Base-by-base conservation (phyloP, 805 yeast genomes). In the Yamadazyma philogaea region DNA sequence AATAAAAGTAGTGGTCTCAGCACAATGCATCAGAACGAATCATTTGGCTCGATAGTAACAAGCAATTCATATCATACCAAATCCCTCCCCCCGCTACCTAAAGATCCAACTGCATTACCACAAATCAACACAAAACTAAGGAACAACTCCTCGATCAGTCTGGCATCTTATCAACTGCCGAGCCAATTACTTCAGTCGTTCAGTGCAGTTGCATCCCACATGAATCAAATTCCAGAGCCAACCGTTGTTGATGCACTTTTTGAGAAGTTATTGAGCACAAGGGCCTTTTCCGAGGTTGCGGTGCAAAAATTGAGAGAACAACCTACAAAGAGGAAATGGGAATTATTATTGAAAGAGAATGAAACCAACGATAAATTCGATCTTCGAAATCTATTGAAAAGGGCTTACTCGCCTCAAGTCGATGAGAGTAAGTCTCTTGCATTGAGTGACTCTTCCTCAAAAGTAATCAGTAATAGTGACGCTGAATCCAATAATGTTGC, bases 321-420 rank as follows among this genome's bases (percentile, higher is more conserved):
- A 39, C 53, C 72, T 4, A 53, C 64, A 3, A 60, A 55, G 37
- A 48, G 75, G 18, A 70, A 70, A 48, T 70, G 75, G 75, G 74
- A 70, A 48, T 53, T 70, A 11, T 52, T 70, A 11, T 50, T 70
- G n/a, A 49, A 67, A 32, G 75, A 70, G 46, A 62, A 58, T 46
- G 72, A 69, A 48, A 57, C 61, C 5, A 70, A 69, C 43, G 43
- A 57, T 2, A 55, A 56, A 8, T 69, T 70, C 39, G 72, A 70
- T 42, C 57, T 70, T 31, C 54, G 47, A n/a, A 36, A 55, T 0
- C 50, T 49, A 15, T 28, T 44, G 16, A 39, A 14, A 16, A 46
- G 21, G 22, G 37, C 47, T 4, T 14, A 16, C 10, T 6, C 17
- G 8, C 15, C 30, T 4, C 17, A 24, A 15, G 14, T 30, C 8